These are phyloP conservation scores for Ustilago tritici DNA, from an alignment of 1,284 basidiomycete species.

Conservation along the genomic window DNA sequence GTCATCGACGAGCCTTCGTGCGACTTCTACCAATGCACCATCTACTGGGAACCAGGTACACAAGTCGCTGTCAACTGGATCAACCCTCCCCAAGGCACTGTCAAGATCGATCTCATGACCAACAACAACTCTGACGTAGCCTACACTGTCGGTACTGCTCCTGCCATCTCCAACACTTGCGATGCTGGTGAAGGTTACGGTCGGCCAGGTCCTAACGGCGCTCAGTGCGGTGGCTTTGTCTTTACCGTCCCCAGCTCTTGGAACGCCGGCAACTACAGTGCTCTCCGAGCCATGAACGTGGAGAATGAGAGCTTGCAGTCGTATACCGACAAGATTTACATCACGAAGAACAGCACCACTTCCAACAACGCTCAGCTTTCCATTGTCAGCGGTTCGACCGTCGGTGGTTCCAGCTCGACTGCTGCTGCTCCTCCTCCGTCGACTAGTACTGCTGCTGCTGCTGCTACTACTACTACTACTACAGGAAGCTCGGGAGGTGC, in stretches of 20 bases:
- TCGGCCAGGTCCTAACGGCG: constrained; percentile 39
- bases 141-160: constrained; percentile 52
- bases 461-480: constrained; percentile 1
- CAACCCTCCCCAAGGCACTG: constrained; percentile 51
- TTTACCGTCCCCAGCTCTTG: constrained; percentile 58
- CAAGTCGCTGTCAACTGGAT: constrained; percentile 56
- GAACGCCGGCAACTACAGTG: constrained; percentile 54
- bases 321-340: constrained; percentile 60
- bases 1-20: constrained; percentile 54
- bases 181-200: constrained; percentile 52
- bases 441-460: constrained; percentile 15
- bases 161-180: constrained; percentile 49
- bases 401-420: constrained; percentile 12
- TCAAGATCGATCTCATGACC: constrained; percentile 57
- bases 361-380: constrained; percentile 24
- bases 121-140: constrained; percentile 50
- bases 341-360: constrained; percentile 43
- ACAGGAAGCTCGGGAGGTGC: constrained; percentile 9
- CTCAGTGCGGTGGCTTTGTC: constrained; percentile 52
- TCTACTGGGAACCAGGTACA: constrained; percentile 49
- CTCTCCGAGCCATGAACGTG: constrained; percentile 44
- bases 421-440: constrained; percentile 20
- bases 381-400: constrained; percentile 32
- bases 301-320: constrained; percentile 44
- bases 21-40: constrained; percentile 56